These are phyloP conservation scores for Calonectria naviculata DNA, from an alignment of 2,329 filamentous ascomycete genomes.

Conservation along the genomic window DNA sequence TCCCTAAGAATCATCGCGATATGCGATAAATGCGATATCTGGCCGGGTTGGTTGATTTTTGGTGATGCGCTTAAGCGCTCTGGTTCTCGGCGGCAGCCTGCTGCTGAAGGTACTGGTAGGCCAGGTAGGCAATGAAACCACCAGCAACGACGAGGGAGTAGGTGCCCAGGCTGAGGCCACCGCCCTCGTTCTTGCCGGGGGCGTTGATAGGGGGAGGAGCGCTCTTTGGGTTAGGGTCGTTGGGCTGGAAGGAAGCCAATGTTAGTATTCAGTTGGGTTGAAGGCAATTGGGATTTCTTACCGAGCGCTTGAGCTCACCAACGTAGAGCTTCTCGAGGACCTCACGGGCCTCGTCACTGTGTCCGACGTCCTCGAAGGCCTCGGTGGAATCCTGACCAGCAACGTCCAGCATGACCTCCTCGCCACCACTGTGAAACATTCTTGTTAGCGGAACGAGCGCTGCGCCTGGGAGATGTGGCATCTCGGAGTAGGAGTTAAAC, in stretches of 20 bases:
- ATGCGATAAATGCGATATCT: constrained; percentile 20
- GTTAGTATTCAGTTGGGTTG: constrained; percentile 35
- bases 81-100: constrained; percentile 53
- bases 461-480: constrained; percentile 10
- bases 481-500: constrained; percentile 45
- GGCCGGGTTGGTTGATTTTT: constrained; percentile 10
- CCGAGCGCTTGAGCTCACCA: constrained; percentile 83
- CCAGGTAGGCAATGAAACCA: constrained; percentile 80
- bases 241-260: constrained; percentile 62
- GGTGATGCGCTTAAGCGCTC: constrained; percentile 37
- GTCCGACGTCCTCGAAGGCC: constrained; percentile 98
- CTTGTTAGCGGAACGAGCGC: constrained; percentile 29
- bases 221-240: constrained; percentile 78
- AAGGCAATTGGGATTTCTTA: constrained; percentile 55
- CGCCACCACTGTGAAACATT: constrained; percentile 78
- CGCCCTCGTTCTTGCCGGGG: constrained; percentile 59
- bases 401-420: constrained; percentile 97
- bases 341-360: constrained; percentile 98
- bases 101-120: constrained; percentile 85
- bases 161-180: constrained; percentile 79
- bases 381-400: constrained; percentile 96
- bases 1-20: constrained; percentile 27
- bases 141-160: constrained; percentile 86
- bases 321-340: constrained; percentile 83
- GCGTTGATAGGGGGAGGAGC: constrained; percentile 60